These are phyloP conservation scores for Candida suzukii DNA, from an alignment of 805 yeast species.

Conservation along the genomic window DNA sequence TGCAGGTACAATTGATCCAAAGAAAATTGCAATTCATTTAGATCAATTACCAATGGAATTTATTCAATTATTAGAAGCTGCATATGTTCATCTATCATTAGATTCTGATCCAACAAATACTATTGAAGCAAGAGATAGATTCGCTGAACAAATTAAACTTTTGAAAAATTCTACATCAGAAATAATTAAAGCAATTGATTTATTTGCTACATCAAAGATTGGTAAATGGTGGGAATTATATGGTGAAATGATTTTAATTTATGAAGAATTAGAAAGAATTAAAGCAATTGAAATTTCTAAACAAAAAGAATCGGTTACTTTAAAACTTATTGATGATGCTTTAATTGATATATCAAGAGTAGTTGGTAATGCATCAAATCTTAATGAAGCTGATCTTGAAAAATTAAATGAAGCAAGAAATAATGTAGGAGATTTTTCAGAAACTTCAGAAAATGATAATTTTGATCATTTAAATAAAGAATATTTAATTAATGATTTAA, in stretches of 20 bases:
- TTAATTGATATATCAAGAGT: conserved; percentile 10
- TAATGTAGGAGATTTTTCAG: neutral
- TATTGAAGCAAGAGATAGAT: conserved; percentile 2
- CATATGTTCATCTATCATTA: conserved; percentile 3
- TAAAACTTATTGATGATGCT: conserved; percentile 4
- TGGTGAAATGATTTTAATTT: conserved; percentile 31
- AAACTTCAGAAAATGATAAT: neutral
- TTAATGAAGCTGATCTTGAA: neutral
- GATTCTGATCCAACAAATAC: conserved; percentile 1
- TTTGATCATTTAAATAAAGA: neutral
- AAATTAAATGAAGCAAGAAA: neutral
- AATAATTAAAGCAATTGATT: conserved; percentile 24
- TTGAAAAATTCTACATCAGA: conserved; percentile 14
- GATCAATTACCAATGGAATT: conserved; percentile 4
- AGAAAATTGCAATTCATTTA: neutral
- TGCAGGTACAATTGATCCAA: conserved; percentile 6
- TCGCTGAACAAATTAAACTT: conserved; percentile 9
- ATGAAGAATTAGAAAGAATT: conserved; percentile 22
- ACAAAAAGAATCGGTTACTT: neutral
- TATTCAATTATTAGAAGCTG: neutral
- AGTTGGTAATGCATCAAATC: conserved; percentile 6
- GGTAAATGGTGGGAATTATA: conserved; percentile 39
- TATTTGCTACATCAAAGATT: conserved; percentile 27
- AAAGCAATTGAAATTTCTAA: conserved; percentile 8
- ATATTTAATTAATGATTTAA: conserved; percentile 2